These are phyloP conservation scores for Corynespora cassiicola DNA, from an alignment of 2,329 filamentous ascomycete genomes.

Conservation along the genomic window DNA sequence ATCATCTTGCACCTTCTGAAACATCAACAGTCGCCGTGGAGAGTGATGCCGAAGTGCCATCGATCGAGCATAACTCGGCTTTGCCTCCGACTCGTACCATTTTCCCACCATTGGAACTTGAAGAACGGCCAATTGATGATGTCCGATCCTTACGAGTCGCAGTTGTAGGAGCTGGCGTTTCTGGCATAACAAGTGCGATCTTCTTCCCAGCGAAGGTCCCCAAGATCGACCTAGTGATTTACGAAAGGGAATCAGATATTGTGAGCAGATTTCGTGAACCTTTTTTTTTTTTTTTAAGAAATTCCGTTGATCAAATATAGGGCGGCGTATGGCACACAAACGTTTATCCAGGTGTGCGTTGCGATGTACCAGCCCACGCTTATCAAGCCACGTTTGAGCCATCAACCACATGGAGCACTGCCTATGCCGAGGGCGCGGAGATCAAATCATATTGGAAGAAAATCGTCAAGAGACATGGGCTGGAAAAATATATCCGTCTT, in stretches of 20 bases:
- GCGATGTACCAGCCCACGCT: slow-evolving; percentile 42
- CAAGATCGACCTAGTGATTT: slow-evolving; percentile 61
- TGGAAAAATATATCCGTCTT: slow-evolving; percentile 40
- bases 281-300: too few species aligned
- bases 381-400: slow-evolving; percentile 47
- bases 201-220: slow-evolving; percentile 72
- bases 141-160: slow-evolving; percentile 51
- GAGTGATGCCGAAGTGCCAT: slow-evolving; percentile 5
- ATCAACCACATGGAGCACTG: slow-evolving; percentile 43
- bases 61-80: neutral
- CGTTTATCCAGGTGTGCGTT: slow-evolving; percentile 69
- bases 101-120: slow-evolving; percentile 16
- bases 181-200: slow-evolving; percentile 67
- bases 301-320: slow-evolving; percentile 35
- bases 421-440: slow-evolving; percentile 42
- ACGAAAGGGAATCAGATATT: slow-evolving; percentile 51
- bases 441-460: slow-evolving; percentile 44
- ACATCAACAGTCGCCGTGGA: slow-evolving; percentile 6
- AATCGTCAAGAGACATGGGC: slow-evolving; percentile 40
- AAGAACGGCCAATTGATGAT: slow-evolving; percentile 20
- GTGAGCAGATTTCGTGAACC: slow-evolving; percentile 9
- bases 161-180: slow-evolving; percentile 67
- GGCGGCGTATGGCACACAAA: slow-evolving; percentile 58
- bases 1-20: slow-evolving; percentile 4
- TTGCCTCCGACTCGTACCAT: slow-evolving; percentile 4